A percentile compares a stretch with the other conserved stretches of the same genome.
phyloP scores from a whole-genome alignment of 1,139 yeast species.

The Taphrina betulina region DNA sequence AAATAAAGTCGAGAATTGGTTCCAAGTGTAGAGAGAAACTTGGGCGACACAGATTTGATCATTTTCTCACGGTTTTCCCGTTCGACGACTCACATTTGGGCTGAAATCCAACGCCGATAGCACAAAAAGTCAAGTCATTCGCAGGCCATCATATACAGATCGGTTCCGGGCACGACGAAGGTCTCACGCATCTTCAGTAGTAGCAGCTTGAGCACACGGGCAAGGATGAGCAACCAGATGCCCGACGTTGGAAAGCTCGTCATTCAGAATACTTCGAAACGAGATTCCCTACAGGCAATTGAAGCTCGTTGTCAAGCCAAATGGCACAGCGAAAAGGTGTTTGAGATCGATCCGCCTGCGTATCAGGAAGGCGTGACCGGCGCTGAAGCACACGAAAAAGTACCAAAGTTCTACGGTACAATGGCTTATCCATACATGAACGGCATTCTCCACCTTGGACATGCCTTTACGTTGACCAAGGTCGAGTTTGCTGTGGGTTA shows the following conservation, averaged over 20 bases:
- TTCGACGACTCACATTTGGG: too few relatives aligned
- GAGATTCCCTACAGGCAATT: slow-evolving; percentile 86
- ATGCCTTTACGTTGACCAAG: slow-evolving; percentile 90
- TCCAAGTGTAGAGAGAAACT: too few relatives aligned
- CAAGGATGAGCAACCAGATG: slow-evolving; percentile 25
- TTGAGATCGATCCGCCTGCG: slow-evolving; percentile 86
- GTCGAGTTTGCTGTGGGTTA: slow-evolving; percentile 92
- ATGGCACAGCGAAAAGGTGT: slow-evolving; percentile 83
- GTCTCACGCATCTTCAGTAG: neutral
- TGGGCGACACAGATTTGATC: too few relatives aligned
- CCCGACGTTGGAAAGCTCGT: slow-evolving; percentile 29
- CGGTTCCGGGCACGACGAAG: slow-evolving; percentile 17
- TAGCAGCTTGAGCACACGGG: neutral
- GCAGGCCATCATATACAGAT: too few relatives aligned
- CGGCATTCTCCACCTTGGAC: slow-evolving; percentile 98
- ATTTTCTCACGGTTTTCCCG: too few relatives aligned
- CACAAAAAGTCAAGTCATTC: too few relatives aligned
- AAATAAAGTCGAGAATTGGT: too few relatives aligned
- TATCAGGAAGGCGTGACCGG: slow-evolving; percentile 44
- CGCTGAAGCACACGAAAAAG: slow-evolving; percentile 64
- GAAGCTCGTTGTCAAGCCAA: slow-evolving; percentile 84
- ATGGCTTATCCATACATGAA: slow-evolving; percentile 99
- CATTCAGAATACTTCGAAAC: slow-evolving; percentile 43
- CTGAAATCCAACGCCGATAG: too few relatives aligned
- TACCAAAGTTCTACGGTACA: slow-evolving; percentile 85